phyloP scores from a whole-genome alignment of 2,329 filamentous ascomycete genomes.

The Sporothrix luriei region DNA sequence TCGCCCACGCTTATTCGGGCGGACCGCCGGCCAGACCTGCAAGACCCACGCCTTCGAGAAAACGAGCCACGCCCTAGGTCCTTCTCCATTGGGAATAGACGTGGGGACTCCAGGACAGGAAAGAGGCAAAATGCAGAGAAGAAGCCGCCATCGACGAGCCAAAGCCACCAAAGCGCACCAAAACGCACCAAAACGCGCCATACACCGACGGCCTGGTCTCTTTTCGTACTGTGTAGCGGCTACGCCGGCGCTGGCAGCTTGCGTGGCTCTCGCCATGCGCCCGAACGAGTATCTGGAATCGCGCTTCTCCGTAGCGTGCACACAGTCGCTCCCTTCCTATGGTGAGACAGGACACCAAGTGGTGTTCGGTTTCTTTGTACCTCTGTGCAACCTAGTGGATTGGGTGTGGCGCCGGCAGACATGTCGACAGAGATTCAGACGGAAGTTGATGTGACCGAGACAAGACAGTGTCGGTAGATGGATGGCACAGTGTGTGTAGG shows the following conservation, averaged over 20 bases:
- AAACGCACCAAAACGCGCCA: background rate
- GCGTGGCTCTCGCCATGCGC: background rate
- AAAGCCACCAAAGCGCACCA: background rate
- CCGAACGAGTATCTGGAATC: background rate
- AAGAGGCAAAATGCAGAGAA: slow-evolving; percentile 9
- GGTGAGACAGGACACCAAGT: background rate
- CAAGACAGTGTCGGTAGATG: background rate
- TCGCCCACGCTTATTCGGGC: background rate
- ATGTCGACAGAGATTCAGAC: background rate
- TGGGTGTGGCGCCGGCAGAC: background rate
- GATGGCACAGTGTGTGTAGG: background rate
- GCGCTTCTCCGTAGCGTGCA: background rate
- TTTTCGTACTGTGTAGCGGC: slow-evolving; percentile 19
- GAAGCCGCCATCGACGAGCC: background rate
- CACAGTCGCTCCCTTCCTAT: background rate
- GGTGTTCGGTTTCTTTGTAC: slow-evolving; percentile 11
- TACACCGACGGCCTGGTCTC: background rate
- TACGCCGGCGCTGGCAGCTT: slow-evolving; percentile 13
- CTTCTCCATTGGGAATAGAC: slow-evolving; percentile 27
- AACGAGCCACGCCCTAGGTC: slow-evolving; percentile 16
- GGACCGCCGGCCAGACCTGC: slow-evolving; percentile 25
- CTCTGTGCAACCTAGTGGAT: background rate
- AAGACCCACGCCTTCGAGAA: slow-evolving; percentile 7
- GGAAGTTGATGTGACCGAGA: background rate
- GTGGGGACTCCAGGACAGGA: slow-evolving; percentile 22